phyloP scores from a whole-genome alignment of 345 rosid species.

The Syzygium jambos region DNA sequence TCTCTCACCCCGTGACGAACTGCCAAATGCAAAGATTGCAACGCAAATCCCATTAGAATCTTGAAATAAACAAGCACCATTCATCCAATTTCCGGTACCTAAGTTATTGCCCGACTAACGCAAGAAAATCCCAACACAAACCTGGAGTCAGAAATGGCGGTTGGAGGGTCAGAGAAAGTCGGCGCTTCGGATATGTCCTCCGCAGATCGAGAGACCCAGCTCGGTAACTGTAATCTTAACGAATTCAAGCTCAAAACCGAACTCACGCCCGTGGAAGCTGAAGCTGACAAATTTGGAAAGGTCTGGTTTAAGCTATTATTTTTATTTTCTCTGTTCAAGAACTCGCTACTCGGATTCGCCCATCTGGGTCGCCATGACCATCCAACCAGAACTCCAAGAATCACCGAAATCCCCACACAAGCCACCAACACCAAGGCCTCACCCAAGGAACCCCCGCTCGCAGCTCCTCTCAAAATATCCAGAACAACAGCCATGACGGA shows the following conservation, averaged over 20 bases:
- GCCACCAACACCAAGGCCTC: constrained; percentile 42
- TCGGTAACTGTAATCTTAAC: constrained; percentile 18
- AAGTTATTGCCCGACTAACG: neutral
- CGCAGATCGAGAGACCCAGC: neutral
- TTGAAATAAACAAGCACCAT: neutral
- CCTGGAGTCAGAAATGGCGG: constrained; percentile 34
- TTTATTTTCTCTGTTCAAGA: constrained; percentile 4
- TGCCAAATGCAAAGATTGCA: constrained; percentile 6
- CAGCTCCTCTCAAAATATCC: constrained; percentile 36
- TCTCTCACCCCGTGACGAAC: constrained; percentile 22
- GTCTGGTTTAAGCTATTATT: neutral
- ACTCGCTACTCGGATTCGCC: constrained; percentile 44
- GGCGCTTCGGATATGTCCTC: neutral
- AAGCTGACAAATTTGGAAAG: constrained; percentile 2
- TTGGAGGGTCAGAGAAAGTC: constrained; percentile 14
- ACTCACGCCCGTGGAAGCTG: neutral
- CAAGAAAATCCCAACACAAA: neutral
- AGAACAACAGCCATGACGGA: constrained; percentile 25
- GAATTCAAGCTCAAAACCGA: constrained; percentile 23
- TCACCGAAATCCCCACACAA: constrained; percentile 72
- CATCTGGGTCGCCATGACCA: constrained; percentile 94
- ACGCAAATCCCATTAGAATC: neutral
- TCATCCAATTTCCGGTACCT: neutral
- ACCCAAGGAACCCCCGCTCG: constrained; percentile 22
- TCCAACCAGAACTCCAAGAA: constrained; percentile 77